phyloP scores from a whole-genome alignment of 208 protist species.

The Trypanosoma melophagium region DNA sequence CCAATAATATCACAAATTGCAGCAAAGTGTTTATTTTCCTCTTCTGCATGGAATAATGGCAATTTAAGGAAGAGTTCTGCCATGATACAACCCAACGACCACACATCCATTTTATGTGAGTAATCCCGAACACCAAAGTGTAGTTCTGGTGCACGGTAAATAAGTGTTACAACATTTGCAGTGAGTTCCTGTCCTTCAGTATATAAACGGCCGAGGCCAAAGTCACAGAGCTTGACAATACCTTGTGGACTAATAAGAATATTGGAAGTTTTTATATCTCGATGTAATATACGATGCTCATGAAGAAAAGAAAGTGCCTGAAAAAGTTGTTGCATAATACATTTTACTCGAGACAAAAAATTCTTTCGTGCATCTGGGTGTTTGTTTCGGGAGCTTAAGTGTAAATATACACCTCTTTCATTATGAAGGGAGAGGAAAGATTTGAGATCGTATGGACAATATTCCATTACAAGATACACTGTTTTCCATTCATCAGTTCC shows the following conservation, averaged over 20 bases:
- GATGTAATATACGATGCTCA: slow-evolving; percentile 79
- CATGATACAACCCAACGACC: slow-evolving; percentile 96
- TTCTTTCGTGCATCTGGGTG: slow-evolving; percentile 47
- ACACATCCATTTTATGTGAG: slow-evolving; percentile 94
- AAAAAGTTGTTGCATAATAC: slow-evolving; percentile 75
- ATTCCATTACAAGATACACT: slow-evolving; percentile 87
- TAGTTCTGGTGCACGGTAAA: slow-evolving; percentile 95
- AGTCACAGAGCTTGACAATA: slow-evolving; percentile 86
- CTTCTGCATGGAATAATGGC: slow-evolving; percentile 94
- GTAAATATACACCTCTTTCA: slow-evolving; percentile 42
- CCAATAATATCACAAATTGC: slow-evolving; percentile 91
- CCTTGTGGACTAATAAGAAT: slow-evolving; percentile 71
- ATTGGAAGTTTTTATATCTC: slow-evolving; percentile 90
- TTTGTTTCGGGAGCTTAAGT: slow-evolving; percentile 57
- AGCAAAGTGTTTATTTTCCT: slow-evolving; percentile 87
- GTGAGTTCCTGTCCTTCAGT: slow-evolving; percentile 80
- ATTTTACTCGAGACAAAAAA: slow-evolving; percentile 79
- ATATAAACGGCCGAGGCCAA: slow-evolving; percentile 86
- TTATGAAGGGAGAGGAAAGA: slow-evolving; percentile 59
- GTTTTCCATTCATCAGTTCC: slow-evolving; percentile 39
- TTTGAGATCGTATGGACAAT: slow-evolving; percentile 73
- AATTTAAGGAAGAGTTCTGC: slow-evolving; percentile 97
- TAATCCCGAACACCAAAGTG: slow-evolving; percentile 85
- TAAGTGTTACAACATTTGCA: slow-evolving; percentile 92
- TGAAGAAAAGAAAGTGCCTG: slow-evolving; percentile 76